phyloP scores from a whole-genome alignment of 768 basidiomycete species.

The Boletales sp. region DNA sequence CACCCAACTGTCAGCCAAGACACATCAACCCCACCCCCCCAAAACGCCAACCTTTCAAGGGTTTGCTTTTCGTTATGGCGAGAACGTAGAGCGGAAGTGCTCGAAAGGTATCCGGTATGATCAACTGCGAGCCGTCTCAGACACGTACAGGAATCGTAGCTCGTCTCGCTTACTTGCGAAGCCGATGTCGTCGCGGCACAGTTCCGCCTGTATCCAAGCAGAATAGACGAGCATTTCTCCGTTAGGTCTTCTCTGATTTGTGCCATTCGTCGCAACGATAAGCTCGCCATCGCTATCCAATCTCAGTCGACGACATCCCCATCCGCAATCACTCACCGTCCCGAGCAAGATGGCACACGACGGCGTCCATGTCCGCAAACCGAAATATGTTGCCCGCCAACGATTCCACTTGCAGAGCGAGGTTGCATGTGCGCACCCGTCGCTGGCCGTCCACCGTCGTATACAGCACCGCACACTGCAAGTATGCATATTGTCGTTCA shows the following conservation, averaged over 20 bases:
- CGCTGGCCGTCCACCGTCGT: constrained; percentile 76
- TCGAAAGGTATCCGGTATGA: constrained; percentile 92
- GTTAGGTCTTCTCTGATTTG: constrained; percentile 84
- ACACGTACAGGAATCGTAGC: not conserved
- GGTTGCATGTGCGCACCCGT: constrained; percentile 79
- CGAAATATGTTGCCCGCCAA: constrained; percentile 91
- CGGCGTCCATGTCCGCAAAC: constrained; percentile 86
- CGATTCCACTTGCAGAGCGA: constrained; percentile 76
- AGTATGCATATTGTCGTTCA: constrained; percentile 65
- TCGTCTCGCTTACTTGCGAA: constrained; percentile 60
- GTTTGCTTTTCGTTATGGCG: constrained; percentile 82
- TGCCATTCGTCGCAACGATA: constrained; percentile 56
- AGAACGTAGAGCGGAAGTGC: constrained; percentile 79
- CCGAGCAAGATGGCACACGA: constrained; percentile 68
- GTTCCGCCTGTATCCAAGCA: constrained; percentile 83
- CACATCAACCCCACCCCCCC: not conserved
- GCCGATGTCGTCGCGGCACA: constrained; percentile 77
- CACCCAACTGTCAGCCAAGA: constrained; percentile 2
- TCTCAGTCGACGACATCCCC: not conserved
- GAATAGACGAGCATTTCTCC: constrained; percentile 74
- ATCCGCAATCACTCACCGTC: constrained; percentile 53
- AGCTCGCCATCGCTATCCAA: constrained; percentile 60
- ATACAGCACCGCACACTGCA: constrained; percentile 88
- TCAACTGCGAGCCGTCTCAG: constrained; percentile 51
- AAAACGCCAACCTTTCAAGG: constrained; percentile 72